Base-by-base conservation (phyloP, 306 rosid genomes). In the Rosa multiflora region DNA sequence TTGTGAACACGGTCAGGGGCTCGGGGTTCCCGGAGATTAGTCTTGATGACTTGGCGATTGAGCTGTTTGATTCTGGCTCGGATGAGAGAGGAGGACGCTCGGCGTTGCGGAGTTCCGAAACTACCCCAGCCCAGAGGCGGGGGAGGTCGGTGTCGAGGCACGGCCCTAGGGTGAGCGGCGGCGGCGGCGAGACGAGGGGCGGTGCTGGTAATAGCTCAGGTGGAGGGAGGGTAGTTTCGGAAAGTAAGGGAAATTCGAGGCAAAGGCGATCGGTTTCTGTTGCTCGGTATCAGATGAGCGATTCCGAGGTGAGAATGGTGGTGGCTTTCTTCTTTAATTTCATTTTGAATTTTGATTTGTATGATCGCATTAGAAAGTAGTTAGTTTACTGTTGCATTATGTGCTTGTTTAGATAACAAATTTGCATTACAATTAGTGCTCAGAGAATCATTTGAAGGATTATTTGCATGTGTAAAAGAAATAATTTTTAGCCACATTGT, bases 71-170 rank as follows among this genome's bases (percentile, higher is more conserved):
- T 39, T 1, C 72, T 11, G 26, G 88, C 47, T 93, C 97, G 48
- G 91, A 81, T 0, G 86, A 35, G 10, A 32, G 71, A 37, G 71
- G 96, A 56, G 94, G 94, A 2, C 88, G 94, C 39, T 55, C 87
- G 29, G 80, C 58, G 75, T 44, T 85, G 70, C 61, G 90, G 61
- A 70, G 66, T 79, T 86, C 86, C 10, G 90, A 89, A 75, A 29
- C 67, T 4, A 83, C 76, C 66, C 75, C 97, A 15, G 83, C 39
- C 10, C 90, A 78, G 87, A 89, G 97, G 68, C 86, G 99, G 37
- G 99, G 99, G 75, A 93, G 99, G 95, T 93, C 99, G 17, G 93
- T 89, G 37, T 93, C 97, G 75, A 89, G 99, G 87, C 94, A 86
- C 55, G 76, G 84, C 61, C 74, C 87, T 26, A 91, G 86, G 23